These are phyloP conservation scores for Blastomyces emzantsi DNA, from an alignment of 2,329 filamentous ascomycete species.

Conservation along the genomic window DNA sequence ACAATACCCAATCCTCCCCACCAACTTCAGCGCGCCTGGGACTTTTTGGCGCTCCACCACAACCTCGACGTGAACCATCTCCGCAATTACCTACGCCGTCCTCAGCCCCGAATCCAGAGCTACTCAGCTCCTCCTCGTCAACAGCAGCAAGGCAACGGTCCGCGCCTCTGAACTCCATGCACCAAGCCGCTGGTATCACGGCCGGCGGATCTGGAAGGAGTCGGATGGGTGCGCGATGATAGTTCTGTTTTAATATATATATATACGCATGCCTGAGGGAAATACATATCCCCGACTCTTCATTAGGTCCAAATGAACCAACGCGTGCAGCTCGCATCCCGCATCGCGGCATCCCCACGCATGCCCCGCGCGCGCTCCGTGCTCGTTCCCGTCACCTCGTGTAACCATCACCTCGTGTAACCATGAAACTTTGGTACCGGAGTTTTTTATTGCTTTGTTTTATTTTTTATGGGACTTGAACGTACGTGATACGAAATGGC, in stretches of 20 bases:
- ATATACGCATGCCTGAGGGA: neutral
- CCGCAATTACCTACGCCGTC: slow-evolving; percentile 6
- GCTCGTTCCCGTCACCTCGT: neutral
- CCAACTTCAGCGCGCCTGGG: slow-evolving; percentile 29
- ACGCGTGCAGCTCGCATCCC: neutral
- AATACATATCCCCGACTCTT: neutral
- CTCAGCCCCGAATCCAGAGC: slow-evolving; percentile 22
- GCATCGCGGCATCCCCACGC: neutral
- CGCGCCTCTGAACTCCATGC: slow-evolving; percentile 5
- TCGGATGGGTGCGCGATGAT: slow-evolving; percentile 10
- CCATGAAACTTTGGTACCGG: neutral
- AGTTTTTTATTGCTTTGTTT: neutral
- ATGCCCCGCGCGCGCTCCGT: neutral
- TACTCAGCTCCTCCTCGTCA: slow-evolving; percentile 23
- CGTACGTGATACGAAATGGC: neutral
- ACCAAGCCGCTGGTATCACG: slow-evolving; percentile 11
- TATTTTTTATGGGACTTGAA: neutral
- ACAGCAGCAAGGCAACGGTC: slow-evolving; percentile 5
- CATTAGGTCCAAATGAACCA: neutral
- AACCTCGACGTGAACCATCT: neutral
- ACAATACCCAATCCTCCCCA: slow-evolving; percentile 24
- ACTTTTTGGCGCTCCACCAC: slow-evolving; percentile 22
- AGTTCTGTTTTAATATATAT: neutral
- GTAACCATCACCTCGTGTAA: neutral
- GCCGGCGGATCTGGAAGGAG: slow-evolving; percentile 10